Percentiles rank a stretch among this genome's conserved stretches.
Conservation (phyloP, 257 asterid species). For the Plantago elongata region DNA sequence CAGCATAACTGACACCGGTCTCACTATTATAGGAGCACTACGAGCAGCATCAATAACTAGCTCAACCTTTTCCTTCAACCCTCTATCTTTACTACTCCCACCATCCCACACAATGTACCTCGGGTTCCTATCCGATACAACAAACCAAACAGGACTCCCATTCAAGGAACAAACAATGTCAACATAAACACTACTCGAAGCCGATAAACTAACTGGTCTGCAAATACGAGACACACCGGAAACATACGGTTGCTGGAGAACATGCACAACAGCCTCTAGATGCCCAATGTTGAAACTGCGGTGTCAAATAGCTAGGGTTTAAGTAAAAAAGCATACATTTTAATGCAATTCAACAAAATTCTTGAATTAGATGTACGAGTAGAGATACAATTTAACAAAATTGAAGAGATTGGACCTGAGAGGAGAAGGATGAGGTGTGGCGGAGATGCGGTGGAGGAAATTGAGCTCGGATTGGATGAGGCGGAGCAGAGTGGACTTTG, state of each 20-base stretch:
- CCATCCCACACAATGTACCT: conserved; percentile 52
- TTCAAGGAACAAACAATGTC: conserved; percentile 66
- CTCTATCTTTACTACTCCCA: conserved; percentile 35
- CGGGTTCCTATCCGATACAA: conserved; percentile 83
- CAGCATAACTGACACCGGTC: conserved; percentile 59
- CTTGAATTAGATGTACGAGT: neutral
- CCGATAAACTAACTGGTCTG: conserved; percentile 42
- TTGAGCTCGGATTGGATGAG: conserved; percentile 70
- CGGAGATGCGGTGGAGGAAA: conserved; percentile 60
- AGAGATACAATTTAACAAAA: neutral
- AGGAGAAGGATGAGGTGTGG: conserved; percentile 31
- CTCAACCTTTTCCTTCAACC: conserved; percentile 42
- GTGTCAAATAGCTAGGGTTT: conserved; percentile 7
- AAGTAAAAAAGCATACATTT: neutral
- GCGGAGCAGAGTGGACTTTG: conserved; percentile 55
- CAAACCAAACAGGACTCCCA: conserved; percentile 84
- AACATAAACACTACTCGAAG: conserved; percentile 42
- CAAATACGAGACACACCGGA: conserved; percentile 80
- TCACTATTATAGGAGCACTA: conserved; percentile 45
- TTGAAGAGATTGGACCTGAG: conserved; percentile 28
- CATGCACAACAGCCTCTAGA: conserved; percentile 68
- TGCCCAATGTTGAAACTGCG: conserved; percentile 83
- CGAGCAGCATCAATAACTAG: conserved; percentile 57
- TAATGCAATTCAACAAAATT: neutral
- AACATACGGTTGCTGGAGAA: conserved; percentile 61